Base-by-base conservation (phyloP, 305 asterid genomes). In the Lippia alba region DNA sequence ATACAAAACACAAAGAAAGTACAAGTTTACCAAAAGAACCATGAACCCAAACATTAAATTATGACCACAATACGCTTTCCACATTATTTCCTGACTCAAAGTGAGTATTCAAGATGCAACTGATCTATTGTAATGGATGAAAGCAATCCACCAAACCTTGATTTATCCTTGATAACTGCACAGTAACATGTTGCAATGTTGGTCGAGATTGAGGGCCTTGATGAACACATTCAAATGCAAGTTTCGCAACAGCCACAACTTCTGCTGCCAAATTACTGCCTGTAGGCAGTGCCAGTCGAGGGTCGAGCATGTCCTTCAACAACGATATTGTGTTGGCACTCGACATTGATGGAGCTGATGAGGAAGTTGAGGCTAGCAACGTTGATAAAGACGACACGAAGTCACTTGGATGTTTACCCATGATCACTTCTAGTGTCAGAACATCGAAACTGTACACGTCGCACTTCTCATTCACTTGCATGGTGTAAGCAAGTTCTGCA, bases 401-500 rank as follows among this genome's bases (percentile, higher is more conserved):
- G 3, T 78, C 81, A 2, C 86, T 81, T 0, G 79, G 81, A 73
- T 81, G 78, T 39, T 45, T 64, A 20, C 86, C 83, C 59, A 73
- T 70, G n/a, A n/a, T n/a, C n/a, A n/a, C n/a, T n/a, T n/a, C n/a
- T n/a, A n/a, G n/a, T n/a, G n/a, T n/a, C n/a, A n/a, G n/a, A n/a
- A n/a, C n/a, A n/a, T n/a, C n/a, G n/a, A n/a, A n/a, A n/a, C n/a
- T n/a, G n/a, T n/a, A n/a, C n/a, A n/a, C n/a, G n/a, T n/a, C n/a
- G n/a, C n/a, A n/a, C n/a, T n/a, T n/a, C n/a, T n/a, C n/a, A n/a
- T n/a, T n/a, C n/a, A n/a, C n/a, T n/a, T n/a, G n/a, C n/a, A n/a
- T n/a, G n/a, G n/a, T n/a, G n/a, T 46, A 78, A 12, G 83, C 83
- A 20, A 81, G 76, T 67, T 81, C 83, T 78, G 79, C 16, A 10